phyloP scores from a whole-genome alignment of 495 filamentous ascomycete species.

The Penicillium angulare region DNA sequence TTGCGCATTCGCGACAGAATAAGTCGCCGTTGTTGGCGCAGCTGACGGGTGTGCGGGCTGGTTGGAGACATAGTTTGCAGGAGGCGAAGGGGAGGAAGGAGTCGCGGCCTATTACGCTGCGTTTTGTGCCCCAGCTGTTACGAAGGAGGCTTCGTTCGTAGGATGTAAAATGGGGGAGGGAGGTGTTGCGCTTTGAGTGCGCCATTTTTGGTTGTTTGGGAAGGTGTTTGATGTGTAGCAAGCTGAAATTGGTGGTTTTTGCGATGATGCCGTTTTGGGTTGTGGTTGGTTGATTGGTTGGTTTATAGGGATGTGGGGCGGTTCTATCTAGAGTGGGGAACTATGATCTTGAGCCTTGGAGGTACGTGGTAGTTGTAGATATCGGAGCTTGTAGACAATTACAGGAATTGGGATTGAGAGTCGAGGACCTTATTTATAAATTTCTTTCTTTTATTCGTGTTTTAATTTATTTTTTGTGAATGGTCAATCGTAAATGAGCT shows the following conservation, averaged over 20 bases:
- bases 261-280: no score
- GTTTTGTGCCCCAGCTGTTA: constrained; percentile 73
- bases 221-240: no score
- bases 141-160: constrained; percentile 83
- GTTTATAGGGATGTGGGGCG: no score
- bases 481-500: background rate
- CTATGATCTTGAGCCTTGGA: no score
- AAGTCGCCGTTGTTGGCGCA: constrained; percentile 78
- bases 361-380: no score
- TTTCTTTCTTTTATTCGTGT: no score
- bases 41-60: constrained; percentile 75
- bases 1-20: constrained; percentile 95
- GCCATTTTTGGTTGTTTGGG: constrained; percentile 30
- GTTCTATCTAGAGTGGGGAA: no score
- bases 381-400: no score
- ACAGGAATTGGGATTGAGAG: no score
- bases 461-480: background rate
- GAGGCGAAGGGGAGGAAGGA: constrained; percentile 91
- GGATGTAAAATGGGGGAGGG: constrained; percentile 91
- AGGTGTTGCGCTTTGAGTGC: constrained; percentile 86
- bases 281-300: no score
- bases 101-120: constrained; percentile 85
- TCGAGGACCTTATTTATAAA: no score
- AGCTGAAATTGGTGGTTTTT: no score
- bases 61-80: constrained; percentile 84